Evolutionary conservation across 2,329 filamentous ascomycete genomes (phyloP).

Genomic region (Colletotrichum orchidophilum): DNA sequence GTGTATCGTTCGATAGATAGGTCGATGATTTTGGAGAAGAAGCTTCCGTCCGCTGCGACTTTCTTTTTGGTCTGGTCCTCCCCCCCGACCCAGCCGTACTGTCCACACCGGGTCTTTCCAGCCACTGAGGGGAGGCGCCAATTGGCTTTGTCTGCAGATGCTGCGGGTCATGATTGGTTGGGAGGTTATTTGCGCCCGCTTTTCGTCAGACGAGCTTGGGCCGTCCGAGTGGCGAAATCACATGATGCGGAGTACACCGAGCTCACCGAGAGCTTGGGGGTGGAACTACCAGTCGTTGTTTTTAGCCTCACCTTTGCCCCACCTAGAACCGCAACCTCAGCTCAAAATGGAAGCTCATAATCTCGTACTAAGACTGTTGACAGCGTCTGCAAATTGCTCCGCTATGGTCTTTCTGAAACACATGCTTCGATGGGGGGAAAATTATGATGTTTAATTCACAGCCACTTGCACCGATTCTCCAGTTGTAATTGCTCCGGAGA

Average conservation of each 20-base stretch:
- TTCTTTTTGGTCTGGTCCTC: constrained; percentile 22
- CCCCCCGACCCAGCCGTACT: constrained; percentile 2
- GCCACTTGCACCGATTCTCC: too few relatives aligned
- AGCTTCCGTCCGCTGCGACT: constrained; percentile 21
- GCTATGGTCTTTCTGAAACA: too few relatives aligned
- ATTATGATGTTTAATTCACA: too few relatives aligned
- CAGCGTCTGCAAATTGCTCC: constrained; percentile 1
- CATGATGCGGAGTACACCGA: constrained; percentile 33
- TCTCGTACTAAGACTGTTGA: constrained; percentile 12
- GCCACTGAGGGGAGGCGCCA: constrained; percentile 22
- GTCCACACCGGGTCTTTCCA: constrained; percentile 15
- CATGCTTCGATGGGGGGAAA: too few relatives aligned
- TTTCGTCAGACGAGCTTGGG: constrained; percentile 28
- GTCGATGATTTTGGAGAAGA: constrained; percentile 32
- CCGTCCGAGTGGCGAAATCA: constrained; percentile 17
- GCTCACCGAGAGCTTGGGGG: constrained; percentile 13
- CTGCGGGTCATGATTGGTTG: background rate
- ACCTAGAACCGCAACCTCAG: constrained; percentile 16
- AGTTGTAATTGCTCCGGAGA: background rate
- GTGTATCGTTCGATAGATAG: constrained; percentile 32
- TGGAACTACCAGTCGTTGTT: constrained; percentile 6
- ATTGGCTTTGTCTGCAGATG: constrained; percentile 8
- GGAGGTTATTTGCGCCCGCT: constrained; percentile 2
- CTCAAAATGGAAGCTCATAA: background rate
- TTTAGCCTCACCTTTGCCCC: constrained; percentile 29